Evolutionary conservation across 2,329 filamentous ascomycete species (phyloP).

Genomic region (Fusarium fujikuroi): DNA sequence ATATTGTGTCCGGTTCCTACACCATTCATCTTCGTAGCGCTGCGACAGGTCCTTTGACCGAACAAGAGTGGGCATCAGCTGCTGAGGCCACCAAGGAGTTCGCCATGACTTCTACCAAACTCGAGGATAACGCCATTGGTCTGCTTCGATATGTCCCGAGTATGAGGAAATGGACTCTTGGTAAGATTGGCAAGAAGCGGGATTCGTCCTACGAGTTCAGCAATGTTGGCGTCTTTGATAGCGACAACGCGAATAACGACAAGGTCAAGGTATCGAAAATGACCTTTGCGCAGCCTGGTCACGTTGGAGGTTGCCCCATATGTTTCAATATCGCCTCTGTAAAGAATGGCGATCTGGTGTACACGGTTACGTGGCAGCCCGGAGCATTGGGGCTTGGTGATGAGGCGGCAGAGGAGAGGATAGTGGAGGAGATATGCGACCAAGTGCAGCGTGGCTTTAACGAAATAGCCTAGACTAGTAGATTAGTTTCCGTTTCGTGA

Average conservation of each 20-base stretch:
- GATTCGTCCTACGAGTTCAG: conserved; percentile 41
- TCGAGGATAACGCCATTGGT: conserved; percentile 35
- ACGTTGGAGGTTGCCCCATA: conserved; percentile 30
- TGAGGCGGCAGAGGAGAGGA: conserved; percentile 24
- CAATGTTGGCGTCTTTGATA: conserved; percentile 37
- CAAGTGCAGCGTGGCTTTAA: conserved; percentile 26
- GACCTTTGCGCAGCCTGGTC: conserved; percentile 41
- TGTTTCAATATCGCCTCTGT: conserved; percentile 35
- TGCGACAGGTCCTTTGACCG: conserved; percentile 15
- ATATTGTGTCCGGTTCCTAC: conserved; percentile 34
- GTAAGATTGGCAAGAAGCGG: conserved; percentile 33
- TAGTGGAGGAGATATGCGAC: conserved; percentile 35
- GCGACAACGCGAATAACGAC: not conserved
- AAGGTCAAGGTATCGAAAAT: conserved; percentile 26
- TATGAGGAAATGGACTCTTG: conserved; percentile 37
- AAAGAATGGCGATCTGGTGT: conserved; percentile 35
- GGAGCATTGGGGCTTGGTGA: conserved; percentile 37
- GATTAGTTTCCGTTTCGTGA: not conserved
- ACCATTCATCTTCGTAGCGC: conserved; percentile 10
- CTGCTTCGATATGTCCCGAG: conserved; percentile 38
- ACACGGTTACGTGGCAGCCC: conserved; percentile 40
- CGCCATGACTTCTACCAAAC: conserved; percentile 14
- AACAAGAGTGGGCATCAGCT: conserved; percentile 36
- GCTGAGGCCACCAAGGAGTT: conserved; percentile 22
- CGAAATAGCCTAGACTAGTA: conserved; percentile 16